A percentile compares a stretch with the other conserved stretches of the same genome.
phyloP scores from a whole-genome alignment of 352 stramenopile genomes.

The Phytophthora litchii region DNA sequence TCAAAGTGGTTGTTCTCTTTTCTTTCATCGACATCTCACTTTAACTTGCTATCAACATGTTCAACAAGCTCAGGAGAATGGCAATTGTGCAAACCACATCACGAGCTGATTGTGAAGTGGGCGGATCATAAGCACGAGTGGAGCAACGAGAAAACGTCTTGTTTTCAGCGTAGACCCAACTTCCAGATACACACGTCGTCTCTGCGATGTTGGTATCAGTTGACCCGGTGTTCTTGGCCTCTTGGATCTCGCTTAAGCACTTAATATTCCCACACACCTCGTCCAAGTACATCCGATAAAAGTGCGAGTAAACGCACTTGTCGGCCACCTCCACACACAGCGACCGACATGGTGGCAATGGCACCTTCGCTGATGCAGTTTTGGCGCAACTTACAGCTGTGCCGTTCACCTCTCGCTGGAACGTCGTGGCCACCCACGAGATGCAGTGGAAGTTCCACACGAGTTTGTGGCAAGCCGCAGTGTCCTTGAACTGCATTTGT shows the following conservation, averaged over 20 bases:
- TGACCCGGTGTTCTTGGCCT: slow-evolving; percentile 35
- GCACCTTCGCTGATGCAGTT: slow-evolving; percentile 20
- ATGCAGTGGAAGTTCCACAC: slow-evolving; percentile 85
- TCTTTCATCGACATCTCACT: not conserved
- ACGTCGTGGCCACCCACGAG: slow-evolving; percentile 62
- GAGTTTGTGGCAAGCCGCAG: slow-evolving; percentile 49
- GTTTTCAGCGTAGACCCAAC: slow-evolving; percentile 55
- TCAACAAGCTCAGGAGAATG: not conserved
- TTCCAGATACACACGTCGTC: slow-evolving; percentile 47
- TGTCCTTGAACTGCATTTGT: slow-evolving; percentile 76
- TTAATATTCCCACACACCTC: slow-evolving; percentile 70
- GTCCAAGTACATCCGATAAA: slow-evolving; percentile 67
- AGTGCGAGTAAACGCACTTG: slow-evolving; percentile 77
- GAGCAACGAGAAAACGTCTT: slow-evolving; percentile 62
- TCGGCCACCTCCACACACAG: slow-evolving; percentile 79
- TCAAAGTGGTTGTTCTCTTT: too few relatives aligned
- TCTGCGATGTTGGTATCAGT: slow-evolving; percentile 39
- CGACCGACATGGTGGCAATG: slow-evolving; percentile 68
- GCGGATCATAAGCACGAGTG: slow-evolving; percentile 57
- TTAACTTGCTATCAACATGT: slow-evolving; percentile 3
- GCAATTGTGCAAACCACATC: not conserved
- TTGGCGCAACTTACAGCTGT: slow-evolving; percentile 41
- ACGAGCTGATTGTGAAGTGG: slow-evolving; percentile 1
- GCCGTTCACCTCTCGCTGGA: slow-evolving; percentile 46
- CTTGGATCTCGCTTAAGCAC: slow-evolving; percentile 61